phyloP scores from a whole-genome alignment of 768 basidiomycete genomes.

The Lactarius hatsudake region DNA sequence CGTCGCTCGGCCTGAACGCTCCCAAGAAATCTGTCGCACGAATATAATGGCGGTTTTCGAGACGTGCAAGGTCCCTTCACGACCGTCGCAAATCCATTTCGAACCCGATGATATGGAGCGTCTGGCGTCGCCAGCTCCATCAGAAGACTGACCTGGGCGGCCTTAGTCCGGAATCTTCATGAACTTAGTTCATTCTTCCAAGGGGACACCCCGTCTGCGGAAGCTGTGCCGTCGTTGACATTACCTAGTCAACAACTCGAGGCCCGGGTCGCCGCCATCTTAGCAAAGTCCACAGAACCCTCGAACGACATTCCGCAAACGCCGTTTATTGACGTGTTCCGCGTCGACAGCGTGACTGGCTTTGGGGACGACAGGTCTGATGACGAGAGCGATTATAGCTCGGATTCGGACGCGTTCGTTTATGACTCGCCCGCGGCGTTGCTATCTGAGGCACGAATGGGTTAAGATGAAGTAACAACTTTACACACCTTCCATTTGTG shows the following conservation, averaged over 20 bases:
- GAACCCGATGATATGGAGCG: constrained; percentile 56
- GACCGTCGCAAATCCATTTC: constrained; percentile 71
- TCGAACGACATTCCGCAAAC: constrained; percentile 63
- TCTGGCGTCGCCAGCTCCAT: constrained; percentile 26
- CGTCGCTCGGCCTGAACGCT: constrained; percentile 62
- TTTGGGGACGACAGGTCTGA: constrained; percentile 29
- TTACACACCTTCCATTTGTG: background rate
- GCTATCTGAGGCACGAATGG: constrained; percentile 14
- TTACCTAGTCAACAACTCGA: constrained; percentile 62
- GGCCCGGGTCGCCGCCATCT: constrained; percentile 77
- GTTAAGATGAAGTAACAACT: background rate
- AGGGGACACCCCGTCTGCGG: constrained; percentile 34
- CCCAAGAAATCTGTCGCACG: constrained; percentile 60
- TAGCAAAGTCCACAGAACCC: constrained; percentile 71
- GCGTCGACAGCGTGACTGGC: constrained; percentile 41
- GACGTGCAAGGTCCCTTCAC: constrained; percentile 67
- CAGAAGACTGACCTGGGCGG: constrained; percentile 71
- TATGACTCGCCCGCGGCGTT: constrained; percentile 34
- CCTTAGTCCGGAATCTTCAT: constrained; percentile 74
- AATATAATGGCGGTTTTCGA: constrained; percentile 87
- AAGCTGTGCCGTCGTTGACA: constrained; percentile 30
- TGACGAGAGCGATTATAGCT: constrained; percentile 35
- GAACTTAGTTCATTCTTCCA: constrained; percentile 76
- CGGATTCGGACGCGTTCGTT: constrained; percentile 38
- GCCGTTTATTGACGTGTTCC: constrained; percentile 77